A percentile compares a stretch with the other conserved stretches of the same genome.
Conservation (phyloP, 345 rosid genomes). For the Ricinus communis region DNA sequence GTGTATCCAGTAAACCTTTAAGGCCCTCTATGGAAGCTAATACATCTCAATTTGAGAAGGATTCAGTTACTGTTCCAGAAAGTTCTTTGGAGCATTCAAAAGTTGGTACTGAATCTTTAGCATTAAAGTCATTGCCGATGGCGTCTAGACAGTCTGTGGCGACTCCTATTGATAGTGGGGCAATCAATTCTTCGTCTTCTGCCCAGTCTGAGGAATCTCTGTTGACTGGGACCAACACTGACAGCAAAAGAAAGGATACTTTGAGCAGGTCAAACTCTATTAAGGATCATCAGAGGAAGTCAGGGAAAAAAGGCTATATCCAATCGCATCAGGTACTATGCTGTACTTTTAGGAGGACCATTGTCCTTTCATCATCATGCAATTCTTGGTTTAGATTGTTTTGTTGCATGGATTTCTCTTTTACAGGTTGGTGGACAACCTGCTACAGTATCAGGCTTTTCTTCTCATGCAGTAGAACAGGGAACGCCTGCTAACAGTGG, state of each 20-base stretch:
- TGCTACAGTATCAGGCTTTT: slow-evolving; percentile 17
- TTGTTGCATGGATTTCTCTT: slow-evolving; percentile 9
- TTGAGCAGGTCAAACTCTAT: slow-evolving; percentile 53
- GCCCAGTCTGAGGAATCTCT: slow-evolving; percentile 35
- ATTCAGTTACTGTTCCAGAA: slow-evolving; percentile 33
- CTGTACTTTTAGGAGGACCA: neutral
- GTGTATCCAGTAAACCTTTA: slow-evolving; percentile 40
- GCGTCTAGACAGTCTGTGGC: slow-evolving; percentile 32
- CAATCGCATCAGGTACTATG: slow-evolving; percentile 50
- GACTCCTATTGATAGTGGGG: slow-evolving; percentile 23
- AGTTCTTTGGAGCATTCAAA: slow-evolving; percentile 39
- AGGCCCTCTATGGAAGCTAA: slow-evolving; percentile 39
- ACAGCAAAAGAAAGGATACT: slow-evolving; percentile 37
- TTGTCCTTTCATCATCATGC: neutral
- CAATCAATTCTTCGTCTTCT: slow-evolving; percentile 16
- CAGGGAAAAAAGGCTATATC: slow-evolving; percentile 38
- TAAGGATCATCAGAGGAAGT: slow-evolving; percentile 50
- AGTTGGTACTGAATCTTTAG: slow-evolving; percentile 36
- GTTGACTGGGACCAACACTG: slow-evolving; percentile 24
- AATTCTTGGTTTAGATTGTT: neutral
- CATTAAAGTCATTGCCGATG: slow-evolving; percentile 26
- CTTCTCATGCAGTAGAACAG: slow-evolving; percentile 30
- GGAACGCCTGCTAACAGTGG: slow-evolving; percentile 30
- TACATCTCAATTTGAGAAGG: slow-evolving; percentile 33
- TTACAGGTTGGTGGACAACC: slow-evolving; percentile 41